Percentiles rank a stretch among this genome's conserved stretches.
phyloP scores from a whole-genome alignment of 139 green algal species.

The Auxenochlorella protothecoides region DNA sequence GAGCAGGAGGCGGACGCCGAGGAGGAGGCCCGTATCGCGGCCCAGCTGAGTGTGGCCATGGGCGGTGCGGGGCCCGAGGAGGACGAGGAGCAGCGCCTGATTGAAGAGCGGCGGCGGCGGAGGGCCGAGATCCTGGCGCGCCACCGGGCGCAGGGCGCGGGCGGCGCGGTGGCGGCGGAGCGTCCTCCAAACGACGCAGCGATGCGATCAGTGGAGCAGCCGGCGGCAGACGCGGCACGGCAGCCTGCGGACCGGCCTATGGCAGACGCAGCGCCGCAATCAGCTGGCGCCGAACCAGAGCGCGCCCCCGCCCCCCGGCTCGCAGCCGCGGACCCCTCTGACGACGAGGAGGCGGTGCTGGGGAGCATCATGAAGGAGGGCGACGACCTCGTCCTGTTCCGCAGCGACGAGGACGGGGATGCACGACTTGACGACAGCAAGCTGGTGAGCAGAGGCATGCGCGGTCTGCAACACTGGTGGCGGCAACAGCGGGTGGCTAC shows the following conservation, averaged over 20 bases:
- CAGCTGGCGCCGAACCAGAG: not conserved
- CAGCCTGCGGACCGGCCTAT: conserved; percentile 6
- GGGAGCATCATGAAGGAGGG: too few relatives aligned
- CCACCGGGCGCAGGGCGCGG: conserved; percentile 20
- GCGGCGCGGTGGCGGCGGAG: too few relatives aligned
- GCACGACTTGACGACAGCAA: too few relatives aligned
- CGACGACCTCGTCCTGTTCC: too few relatives aligned
- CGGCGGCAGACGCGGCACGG: conserved; percentile 9
- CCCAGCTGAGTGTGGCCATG: too few relatives aligned
- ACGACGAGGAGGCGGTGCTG: not conserved
- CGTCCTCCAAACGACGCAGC: too few relatives aligned
- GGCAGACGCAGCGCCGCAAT: conserved; percentile 1
- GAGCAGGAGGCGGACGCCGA: too few relatives aligned
- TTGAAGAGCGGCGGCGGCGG: conserved; percentile 45
- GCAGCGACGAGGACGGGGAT: too few relatives aligned
- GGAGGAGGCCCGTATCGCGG: too few relatives aligned
- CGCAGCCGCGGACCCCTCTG: conserved; percentile 22
- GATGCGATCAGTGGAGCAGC: not conserved
- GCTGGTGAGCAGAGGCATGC: too few relatives aligned
- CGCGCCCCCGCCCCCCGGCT: not conserved
- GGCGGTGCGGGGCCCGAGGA: conserved; percentile 6
- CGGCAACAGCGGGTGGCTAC: too few relatives aligned
- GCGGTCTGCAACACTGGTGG: too few relatives aligned
- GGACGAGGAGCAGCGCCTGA: conserved; percentile 47
- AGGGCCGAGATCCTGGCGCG: conserved; percentile 51